Evolutionary conservation across 495 filamentous ascomycete genomes (phyloP).

Genomic region (Neurospora intermedia): DNA sequence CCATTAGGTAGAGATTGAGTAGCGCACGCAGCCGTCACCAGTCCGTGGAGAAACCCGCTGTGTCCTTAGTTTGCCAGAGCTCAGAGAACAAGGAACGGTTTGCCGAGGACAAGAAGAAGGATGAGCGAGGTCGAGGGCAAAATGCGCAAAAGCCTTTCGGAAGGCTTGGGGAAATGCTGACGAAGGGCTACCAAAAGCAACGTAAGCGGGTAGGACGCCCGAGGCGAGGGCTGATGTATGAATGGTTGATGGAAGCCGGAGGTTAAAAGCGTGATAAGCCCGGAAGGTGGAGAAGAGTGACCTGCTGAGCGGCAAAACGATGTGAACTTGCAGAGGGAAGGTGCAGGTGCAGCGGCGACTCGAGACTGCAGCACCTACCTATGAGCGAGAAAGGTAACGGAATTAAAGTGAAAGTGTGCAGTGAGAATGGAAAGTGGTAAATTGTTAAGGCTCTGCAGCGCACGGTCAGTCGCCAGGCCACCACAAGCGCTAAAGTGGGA

Average conservation of each 20-base stretch:
- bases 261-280: not conserved
- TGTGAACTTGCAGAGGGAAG: not conserved
- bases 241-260: not conserved
- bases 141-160: not conserved
- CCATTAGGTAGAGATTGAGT: constrained; percentile 15
- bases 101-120: not conserved
- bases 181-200: not conserved
- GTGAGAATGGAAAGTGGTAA: not conserved
- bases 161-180: not conserved
- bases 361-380: not conserved
- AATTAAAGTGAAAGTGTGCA: not conserved
- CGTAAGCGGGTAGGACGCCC: not conserved
- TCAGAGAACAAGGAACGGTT: not conserved
- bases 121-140: not conserved
- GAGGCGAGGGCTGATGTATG: not conserved
- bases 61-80: not conserved
- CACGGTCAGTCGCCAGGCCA: not conserved
- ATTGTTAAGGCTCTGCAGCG: not conserved
- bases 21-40: not conserved
- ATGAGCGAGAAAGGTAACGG: not conserved
- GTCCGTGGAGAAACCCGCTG: not conserved
- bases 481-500: not conserved
- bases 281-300: not conserved
- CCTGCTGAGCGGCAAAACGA: not conserved
- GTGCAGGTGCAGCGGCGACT: not conserved